Evolutionary conservation across 2,329 filamentous ascomycete species (phyloP).

Genomic region (Pezicula radicicola): DNA sequence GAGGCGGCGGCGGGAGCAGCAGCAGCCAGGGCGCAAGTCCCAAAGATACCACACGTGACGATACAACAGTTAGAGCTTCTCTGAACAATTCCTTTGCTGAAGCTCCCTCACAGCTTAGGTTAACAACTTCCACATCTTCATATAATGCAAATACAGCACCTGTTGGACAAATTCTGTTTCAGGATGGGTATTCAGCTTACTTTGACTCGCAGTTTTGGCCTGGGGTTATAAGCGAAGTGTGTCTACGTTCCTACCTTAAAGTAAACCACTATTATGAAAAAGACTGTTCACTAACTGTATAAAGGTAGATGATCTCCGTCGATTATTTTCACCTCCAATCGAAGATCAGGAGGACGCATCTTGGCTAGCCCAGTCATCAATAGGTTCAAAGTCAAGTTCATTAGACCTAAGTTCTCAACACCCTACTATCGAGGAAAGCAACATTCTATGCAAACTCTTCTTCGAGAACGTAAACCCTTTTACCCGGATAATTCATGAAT

Average conservation of each 20-base stretch:
- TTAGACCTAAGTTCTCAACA: conserved; percentile 4
- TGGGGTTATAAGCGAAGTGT: conserved; percentile 14
- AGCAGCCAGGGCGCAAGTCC: too few relatives aligned
- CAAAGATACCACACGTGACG: too few relatives aligned
- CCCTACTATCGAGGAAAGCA: conserved; percentile 16
- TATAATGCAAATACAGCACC: neutral
- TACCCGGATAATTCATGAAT: conserved; percentile 63
- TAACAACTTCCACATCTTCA: neutral
- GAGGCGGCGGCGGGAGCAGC: neutral
- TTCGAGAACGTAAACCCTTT: conserved; percentile 67
- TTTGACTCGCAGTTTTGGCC: conserved; percentile 18
- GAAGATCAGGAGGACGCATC: conserved; percentile 1
- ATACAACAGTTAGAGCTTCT: neutral
- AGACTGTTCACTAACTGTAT: neutral
- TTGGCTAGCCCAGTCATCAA: conserved; percentile 3
- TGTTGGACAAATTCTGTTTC: conserved; percentile 16
- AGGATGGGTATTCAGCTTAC: conserved; percentile 16
- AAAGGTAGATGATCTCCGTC: conserved; percentile 15
- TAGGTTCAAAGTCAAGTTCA: neutral
- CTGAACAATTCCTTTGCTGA: neutral
- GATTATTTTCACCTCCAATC: conserved; percentile 8
- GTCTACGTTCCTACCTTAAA: neutral
- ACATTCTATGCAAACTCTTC: conserved; percentile 67
- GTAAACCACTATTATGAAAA: neutral
- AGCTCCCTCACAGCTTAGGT: neutral